Evolutionary conservation across 2,329 filamentous ascomycete genomes (phyloP), one percentile per base, ranked within the genome.

Genomic region (Samsoniella hepiali): DNA sequence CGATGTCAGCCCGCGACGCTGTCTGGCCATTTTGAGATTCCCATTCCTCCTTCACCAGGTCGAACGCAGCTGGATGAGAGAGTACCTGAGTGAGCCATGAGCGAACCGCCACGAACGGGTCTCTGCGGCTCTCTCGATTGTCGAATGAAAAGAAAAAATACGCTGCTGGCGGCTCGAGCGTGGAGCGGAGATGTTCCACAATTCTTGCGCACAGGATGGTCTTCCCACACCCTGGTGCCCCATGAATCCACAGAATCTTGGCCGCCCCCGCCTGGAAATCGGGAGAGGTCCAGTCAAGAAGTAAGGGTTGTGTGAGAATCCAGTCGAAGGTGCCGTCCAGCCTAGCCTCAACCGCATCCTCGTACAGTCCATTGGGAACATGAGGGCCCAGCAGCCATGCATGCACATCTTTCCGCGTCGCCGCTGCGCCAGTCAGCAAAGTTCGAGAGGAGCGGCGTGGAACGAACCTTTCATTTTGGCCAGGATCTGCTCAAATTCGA

Each of bases 91-190:
- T 63, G 0, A 75, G 63, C 76, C 74, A 78, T 0, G 70, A 73
- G 8, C 73, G 62, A 2, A 75, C 22, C 0, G 70, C 69, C 3
- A 64, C 4, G 5, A 66, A 75, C 2, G 70, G 70, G n/a, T 73
- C 67, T 0, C 65, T 62, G 9, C 67, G 69, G 38, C 67, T 70
- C 27, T 68, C 66, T n/a, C n/a, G n/a, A 32, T 61, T 49, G 1
- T 72, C 68, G 0, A 72, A 72, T 0, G 73, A 73, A n/a, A 75
- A 70, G 49, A 77, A 77, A 65, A 73, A 77, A 49, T 74, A 67
- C 0, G 68, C 69, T 0, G 73, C 40, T 0, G 68, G 67, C 0
- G 51, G 51, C 0, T 63, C 6, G 0, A 62, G 42, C 0, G 17
- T 53, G 0, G 45, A 8, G 0, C 58, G 53, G 0, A 77, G 15